Evolutionary conservation across 2,329 filamentous ascomycete species (phyloP), one percentile per base, ranked within the genome.

Genomic region (Trichoderma afroharzianum): DNA sequence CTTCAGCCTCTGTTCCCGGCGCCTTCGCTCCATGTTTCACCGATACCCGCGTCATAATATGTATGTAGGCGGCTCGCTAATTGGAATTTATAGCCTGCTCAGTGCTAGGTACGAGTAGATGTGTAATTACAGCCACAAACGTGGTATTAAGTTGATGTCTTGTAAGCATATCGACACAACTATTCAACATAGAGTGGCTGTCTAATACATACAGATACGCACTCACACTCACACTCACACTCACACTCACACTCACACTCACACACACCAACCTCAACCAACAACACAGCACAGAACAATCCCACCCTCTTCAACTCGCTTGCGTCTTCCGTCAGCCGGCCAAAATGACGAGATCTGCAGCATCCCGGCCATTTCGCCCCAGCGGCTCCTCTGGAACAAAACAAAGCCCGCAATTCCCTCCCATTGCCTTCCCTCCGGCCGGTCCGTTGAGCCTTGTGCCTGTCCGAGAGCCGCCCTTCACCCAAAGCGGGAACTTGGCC

Each of bases 341-440:
- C 47, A 53, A 53, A 21, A 53, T 53, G 47, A 21, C 21, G 47
- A 53, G n/a, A 53, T 53, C 47, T 53, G 21, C 21, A 53, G 6
- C 36, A 43, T 8, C 36, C 26, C 62, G 28, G 28, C 7, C n/a
- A 33, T 26, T 2, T 50, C 50, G 24, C 63, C 30, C 11, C 63
- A 58, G 24, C n/a, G 67, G 55, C 26, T 14, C 18, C 36, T 21
- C 33, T 26, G n/a, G 36, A 53, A 59, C 57, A 24, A 33, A 32
- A 33, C 28, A 24, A 30, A 18, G 18, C 21, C 12, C 15, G 53
- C 21, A 70, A 64, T 8, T 43, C 53, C 14, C 63, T 39, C 39
- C 24, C 36, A 28, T 43, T 68, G 58, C 36, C 63, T 59, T 59
- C 55, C 64, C 55, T 68, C 64, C 64, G 64, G 64, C 64, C 55